Base-by-base conservation (phyloP, 139 green algal species). In the Deuterostichococcus epilithicus region DNA sequence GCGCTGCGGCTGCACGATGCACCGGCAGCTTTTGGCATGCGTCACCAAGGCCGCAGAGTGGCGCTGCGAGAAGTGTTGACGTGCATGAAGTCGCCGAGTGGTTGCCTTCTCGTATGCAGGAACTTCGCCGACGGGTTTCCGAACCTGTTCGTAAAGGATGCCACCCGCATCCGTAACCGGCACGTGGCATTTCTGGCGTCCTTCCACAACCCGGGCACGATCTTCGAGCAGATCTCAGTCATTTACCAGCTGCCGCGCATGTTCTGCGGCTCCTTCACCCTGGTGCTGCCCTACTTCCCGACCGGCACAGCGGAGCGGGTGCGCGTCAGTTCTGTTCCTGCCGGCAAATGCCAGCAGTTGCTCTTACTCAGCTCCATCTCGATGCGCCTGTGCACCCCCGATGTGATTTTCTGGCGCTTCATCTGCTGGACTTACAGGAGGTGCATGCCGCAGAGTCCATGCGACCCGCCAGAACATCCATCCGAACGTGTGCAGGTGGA, bases 271-370 rank as follows among this genome's bases (percentile, higher is more conserved):
- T 97, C 89, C 39, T 99, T 99, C 88, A 98, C 94, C 25, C 86
- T 99, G 0, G 95, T 99, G 30, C 88, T 99, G 68, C 96, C 95
- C 44, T 99, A 98, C 89, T 99, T 99, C 82, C 96, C 96, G 0
- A 99, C 95, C 0, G 95, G 95, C 25, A 99, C 90, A 20, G 82
- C 90, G 63, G 92, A 94, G 76, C 78, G 89, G 74, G 88, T 92
- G 68, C 63, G 76, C 25, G 63, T 13, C 45, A 26, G 20, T 22
- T 32, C 68, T 73, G 68, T 73, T 73, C 22, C 23, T 73, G 52
- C 52, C 52, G 20, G 20, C 20, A 38, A 23, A 35, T 18, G 25
- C 23, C 18, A 72, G 30, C 32, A 35, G 67, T 72, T 23, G 73
- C 33, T 8, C 22, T 69, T 26, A 47, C 26, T n/a, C 38, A 3